Evolutionary conservation across 805 yeast species (phyloP).

Genomic region (Candida pseudoglaebosa): DNA sequence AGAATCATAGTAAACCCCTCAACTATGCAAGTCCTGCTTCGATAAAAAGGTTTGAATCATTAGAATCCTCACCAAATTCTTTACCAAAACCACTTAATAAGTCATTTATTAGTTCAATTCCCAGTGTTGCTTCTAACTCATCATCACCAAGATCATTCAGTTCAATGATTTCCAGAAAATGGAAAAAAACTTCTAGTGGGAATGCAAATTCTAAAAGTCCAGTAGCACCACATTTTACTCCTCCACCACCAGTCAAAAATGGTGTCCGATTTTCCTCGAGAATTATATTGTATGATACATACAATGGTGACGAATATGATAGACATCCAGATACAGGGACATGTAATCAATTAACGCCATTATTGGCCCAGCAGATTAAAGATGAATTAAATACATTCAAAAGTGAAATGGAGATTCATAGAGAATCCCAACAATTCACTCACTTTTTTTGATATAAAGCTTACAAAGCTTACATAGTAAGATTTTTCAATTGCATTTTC

Average conservation of each 20-base stretch:
- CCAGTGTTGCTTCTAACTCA: constrained; percentile 18
- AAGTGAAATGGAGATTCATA: constrained; percentile 79
- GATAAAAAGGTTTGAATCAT: constrained; percentile 4
- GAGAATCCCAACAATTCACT: constrained; percentile 71
- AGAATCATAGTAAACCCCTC: constrained; percentile 6
- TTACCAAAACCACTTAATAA: constrained; percentile 14
- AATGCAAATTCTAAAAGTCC: constrained; percentile 3
- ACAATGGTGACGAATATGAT: constrained; percentile 79
- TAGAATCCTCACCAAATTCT: constrained; percentile 9
- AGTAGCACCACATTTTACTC: neutral
- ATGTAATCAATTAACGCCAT: constrained; percentile 86
- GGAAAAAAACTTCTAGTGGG: constrained; percentile 19
- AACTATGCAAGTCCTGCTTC: neutral
- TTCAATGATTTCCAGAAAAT: constrained; percentile 26
- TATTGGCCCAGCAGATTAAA: constrained; percentile 78
- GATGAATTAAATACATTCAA: constrained; percentile 80
- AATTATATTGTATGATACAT: constrained; percentile 81
- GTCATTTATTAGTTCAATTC: constrained; percentile 26
- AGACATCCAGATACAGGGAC: constrained; percentile 91
- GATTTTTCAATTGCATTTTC: too few relatives aligned
- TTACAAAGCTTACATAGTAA: neutral
- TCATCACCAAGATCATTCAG: constrained; percentile 32
- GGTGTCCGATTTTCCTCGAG: constrained; percentile 71
- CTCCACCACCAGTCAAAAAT: constrained; percentile 1
- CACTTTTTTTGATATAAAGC: constrained; percentile 75